These are phyloP conservation scores for Suillus decipiens DNA, from an alignment of 768 basidiomycete genomes.

Conservation along the genomic window DNA sequence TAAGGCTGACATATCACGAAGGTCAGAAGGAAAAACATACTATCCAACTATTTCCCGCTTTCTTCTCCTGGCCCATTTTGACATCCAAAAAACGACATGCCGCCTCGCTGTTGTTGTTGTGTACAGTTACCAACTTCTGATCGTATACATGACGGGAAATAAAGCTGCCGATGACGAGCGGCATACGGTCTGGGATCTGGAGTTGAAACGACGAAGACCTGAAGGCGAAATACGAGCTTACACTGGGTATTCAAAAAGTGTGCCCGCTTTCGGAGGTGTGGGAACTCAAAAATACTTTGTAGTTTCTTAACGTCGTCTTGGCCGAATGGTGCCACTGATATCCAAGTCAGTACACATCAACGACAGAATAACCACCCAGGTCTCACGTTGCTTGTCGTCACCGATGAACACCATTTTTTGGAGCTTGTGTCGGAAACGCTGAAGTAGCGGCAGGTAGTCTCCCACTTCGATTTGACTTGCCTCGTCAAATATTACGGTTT, in stretches of 20 bases:
- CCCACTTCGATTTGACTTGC: constrained; percentile 48
- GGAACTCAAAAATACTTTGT: constrained; percentile 73
- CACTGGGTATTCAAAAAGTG: constrained; percentile 74
- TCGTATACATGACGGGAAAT: too few relatives aligned
- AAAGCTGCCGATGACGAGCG: too few relatives aligned
- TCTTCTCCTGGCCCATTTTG: too few relatives aligned
- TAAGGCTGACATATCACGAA: background rate
- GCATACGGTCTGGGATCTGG: too few relatives aligned
- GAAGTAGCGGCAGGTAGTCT: constrained; percentile 40
- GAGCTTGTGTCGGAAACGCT: constrained; percentile 27
- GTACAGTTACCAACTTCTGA: too few relatives aligned
- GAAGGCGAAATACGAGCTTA: constrained; percentile 33
- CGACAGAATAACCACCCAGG: background rate
- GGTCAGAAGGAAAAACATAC: too few relatives aligned
- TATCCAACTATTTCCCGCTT: too few relatives aligned
- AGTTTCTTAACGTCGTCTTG: constrained; percentile 67
- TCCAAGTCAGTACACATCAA: constrained; percentile 6
- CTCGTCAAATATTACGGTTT: constrained; percentile 46
- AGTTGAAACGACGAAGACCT: too few relatives aligned
- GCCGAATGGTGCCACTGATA: constrained; percentile 74
- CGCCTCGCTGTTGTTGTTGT: too few relatives aligned
- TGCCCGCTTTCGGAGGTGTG: constrained; percentile 50
- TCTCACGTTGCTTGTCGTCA: constrained; percentile 39
- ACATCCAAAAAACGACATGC: too few relatives aligned
- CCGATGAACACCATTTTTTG: constrained; percentile 41